Evolutionary conservation across 2,329 filamentous ascomycete species (phyloP), one percentile per base, ranked within the genome.

Genomic region (Talaromyces piceae): DNA sequence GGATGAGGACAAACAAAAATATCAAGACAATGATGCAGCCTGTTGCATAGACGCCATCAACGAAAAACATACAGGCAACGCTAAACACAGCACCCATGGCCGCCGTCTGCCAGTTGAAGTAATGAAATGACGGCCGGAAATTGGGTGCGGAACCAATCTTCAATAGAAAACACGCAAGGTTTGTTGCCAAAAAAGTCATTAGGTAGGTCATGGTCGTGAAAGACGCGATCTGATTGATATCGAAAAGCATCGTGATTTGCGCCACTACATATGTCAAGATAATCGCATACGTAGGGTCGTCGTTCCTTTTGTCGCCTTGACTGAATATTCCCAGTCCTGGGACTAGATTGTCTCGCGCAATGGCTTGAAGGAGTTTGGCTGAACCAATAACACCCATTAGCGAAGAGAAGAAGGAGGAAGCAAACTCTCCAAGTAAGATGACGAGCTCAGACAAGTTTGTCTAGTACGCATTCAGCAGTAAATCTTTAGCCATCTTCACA

Each of bases 161-260:
- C 50, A 95, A 76, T 1, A 94, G 73, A 60, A 95, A 94, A 59
- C 88, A 94, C 5, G 89, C 89, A 7, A 94, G 70, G 57, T 95
- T 94, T 68, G 88, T 93, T 37, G 91, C 87, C 47, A 94, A 80
- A 62, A 94, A 95, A 0, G 89, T 95, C 85, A 94, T 91, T 62
- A 93, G 81, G 63, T 93, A 94, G 13, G 87, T 87, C 87, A 94
- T 94, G 2, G 89, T 91, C 43, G 94, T 88, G 52, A 94, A 83
- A 0, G 88, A 91, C 5, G 89, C 89, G 59, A 95, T 94, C 62
- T 88, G 86, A 64, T 95, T 93, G 58, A 95, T 80, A 61, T 94
- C 83, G 41, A 87, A 86, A 47, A 95, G 78, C 68, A 94, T 84
- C 0, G 88, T 88, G 25, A 91, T 57, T 63, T 95, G 89, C 1